phyloP scores from a whole-genome alignment of 2,329 filamentous ascomycete species.

The Exophiala sp. region DNA sequence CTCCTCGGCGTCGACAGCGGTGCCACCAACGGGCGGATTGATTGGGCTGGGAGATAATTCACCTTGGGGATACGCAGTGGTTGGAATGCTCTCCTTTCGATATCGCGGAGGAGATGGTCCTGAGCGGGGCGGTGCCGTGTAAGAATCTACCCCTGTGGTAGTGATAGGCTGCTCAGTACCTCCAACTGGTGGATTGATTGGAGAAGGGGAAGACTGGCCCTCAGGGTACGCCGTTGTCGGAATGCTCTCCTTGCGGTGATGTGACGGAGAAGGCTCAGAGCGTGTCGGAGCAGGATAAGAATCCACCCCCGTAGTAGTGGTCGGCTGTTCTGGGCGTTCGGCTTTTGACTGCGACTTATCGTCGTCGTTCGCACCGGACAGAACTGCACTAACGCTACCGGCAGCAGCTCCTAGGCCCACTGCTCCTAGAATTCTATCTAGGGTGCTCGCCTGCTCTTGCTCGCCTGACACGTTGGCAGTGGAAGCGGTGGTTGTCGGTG shows the following conservation, averaged over 20 bases:
- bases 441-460: constrained; percentile 9
- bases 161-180: constrained; percentile 19
- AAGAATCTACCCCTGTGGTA: constrained; percentile 19
- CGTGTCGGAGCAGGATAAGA: constrained; percentile 21
- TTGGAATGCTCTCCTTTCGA: constrained; percentile 26
- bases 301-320: constrained; percentile 19
- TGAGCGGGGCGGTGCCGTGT: constrained; percentile 9
- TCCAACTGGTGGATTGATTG: neutral
- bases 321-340: constrained; percentile 16
- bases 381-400: constrained; percentile 9
- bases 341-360: constrained; percentile 2
- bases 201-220: constrained; percentile 2
- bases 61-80: constrained; percentile 27
- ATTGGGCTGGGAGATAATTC: constrained; percentile 21
- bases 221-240: constrained; percentile 27
- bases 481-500: neutral
- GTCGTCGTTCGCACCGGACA: constrained; percentile 4
- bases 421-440: constrained; percentile 25
- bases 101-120: constrained; percentile 18
- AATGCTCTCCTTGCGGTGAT: constrained; percentile 25
- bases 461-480: neutral
- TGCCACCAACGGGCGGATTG: constrained; percentile 25
- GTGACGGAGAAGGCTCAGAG: constrained; percentile 12
- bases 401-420: constrained; percentile 24
- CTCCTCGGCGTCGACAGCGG: constrained; percentile 3